Conservation (phyloP, 2,329 filamentous ascomycete species). For the Epichloe sp. region DNA sequence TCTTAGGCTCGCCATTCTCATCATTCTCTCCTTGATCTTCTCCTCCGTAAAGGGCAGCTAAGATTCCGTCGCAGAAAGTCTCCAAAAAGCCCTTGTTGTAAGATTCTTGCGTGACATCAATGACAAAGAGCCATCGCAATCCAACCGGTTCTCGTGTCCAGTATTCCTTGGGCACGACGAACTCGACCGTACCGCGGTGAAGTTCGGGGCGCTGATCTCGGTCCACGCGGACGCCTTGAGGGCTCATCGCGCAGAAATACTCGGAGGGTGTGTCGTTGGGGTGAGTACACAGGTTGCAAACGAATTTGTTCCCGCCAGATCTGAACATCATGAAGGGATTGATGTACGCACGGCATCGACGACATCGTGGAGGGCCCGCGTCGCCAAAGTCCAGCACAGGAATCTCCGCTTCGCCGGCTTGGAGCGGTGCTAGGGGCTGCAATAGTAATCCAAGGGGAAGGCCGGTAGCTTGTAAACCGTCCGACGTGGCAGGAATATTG, state of each 20-base stretch:
- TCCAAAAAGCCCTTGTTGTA: conserved; percentile 84
- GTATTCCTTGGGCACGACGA: conserved; percentile 94
- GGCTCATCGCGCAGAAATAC: conserved; percentile 86
- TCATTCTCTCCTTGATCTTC: conserved; percentile 36
- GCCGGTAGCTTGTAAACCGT: conserved; percentile 67
- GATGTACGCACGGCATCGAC: conserved; percentile 89
- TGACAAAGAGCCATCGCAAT: conserved; percentile 76
- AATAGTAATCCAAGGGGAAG: conserved; percentile 78
- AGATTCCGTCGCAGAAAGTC: conserved; percentile 79
- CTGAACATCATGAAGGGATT: conserved; percentile 99
- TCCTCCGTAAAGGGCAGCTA: conserved; percentile 69
- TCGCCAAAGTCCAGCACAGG: conserved; percentile 95
- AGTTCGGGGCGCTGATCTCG: conserved; percentile 81
- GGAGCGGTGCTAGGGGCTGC: conserved; percentile 73
- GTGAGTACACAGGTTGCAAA: conserved; percentile 96
- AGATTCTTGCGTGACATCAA: conserved; percentile 87
- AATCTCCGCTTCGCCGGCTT: conserved; percentile 74
- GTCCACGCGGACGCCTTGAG: conserved; percentile 76
- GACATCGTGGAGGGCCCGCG: conserved; percentile 75
- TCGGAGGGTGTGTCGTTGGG: conserved; percentile 87
- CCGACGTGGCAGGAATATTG: conserved; percentile 73
- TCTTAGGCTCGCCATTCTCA: conserved; percentile 38
- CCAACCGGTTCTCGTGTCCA: conserved; percentile 92
- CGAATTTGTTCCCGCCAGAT: conserved; percentile 86
- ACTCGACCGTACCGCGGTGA: conserved; percentile 85